Conservation (phyloP, 2,329 filamentous ascomycete genomes). For the Hypoxylon sp. region DNA sequence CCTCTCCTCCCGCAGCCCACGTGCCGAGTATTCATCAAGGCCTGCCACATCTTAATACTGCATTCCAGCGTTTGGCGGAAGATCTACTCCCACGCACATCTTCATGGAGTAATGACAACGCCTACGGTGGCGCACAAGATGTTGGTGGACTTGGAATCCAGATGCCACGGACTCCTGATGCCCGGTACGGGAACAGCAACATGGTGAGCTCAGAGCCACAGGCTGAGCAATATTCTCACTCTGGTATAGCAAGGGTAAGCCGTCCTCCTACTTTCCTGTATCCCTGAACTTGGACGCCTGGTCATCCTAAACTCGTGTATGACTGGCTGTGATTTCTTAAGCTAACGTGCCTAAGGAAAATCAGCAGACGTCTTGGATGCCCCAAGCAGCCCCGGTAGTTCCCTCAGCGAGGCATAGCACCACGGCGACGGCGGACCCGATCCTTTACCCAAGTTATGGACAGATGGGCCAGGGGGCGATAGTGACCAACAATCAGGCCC, state of each 20-base stretch:
- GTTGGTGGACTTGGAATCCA: background rate
- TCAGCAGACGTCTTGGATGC: background rate
- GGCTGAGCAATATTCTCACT: too few species aligned
- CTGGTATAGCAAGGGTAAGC: background rate
- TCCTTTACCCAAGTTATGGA: background rate
- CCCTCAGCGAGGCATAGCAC: background rate
- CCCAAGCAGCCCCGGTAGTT: background rate
- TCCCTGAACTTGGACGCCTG: background rate
- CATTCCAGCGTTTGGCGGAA: background rate
- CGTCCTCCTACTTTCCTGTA: background rate
- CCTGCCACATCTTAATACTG: background rate
- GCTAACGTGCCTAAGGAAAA: conserved; percentile 2
- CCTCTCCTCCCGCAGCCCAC: background rate
- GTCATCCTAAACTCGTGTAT: background rate
- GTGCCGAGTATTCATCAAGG: background rate
- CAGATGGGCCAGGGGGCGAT: background rate
- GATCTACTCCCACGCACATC: background rate
- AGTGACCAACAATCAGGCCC: background rate
- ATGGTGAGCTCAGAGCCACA: background rate
- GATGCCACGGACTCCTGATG: background rate
- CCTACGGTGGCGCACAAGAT: background rate
- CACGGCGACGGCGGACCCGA: background rate
- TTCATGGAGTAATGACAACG: background rate
- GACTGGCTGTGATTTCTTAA: background rate
- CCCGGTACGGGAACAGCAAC: background rate